These are phyloP conservation scores for Letharia lupina DNA, from an alignment of 495 filamentous ascomycete genomes.

Conservation along the genomic window DNA sequence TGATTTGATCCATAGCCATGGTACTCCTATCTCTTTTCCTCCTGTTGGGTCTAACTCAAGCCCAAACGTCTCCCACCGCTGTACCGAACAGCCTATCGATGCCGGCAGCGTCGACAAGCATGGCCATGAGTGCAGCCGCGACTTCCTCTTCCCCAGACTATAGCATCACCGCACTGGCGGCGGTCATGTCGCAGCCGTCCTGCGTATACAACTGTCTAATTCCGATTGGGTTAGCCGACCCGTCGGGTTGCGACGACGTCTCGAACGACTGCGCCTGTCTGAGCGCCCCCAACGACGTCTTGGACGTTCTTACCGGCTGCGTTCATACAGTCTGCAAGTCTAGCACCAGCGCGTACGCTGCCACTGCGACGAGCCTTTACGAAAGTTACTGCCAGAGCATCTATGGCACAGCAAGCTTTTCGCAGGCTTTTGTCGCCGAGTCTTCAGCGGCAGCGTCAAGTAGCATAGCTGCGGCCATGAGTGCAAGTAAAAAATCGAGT, in stretches of 20 bases:
- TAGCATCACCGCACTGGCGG: background rate
- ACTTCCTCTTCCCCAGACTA: background rate
- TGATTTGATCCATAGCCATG: background rate
- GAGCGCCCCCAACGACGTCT: background rate
- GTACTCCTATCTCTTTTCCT: background rate
- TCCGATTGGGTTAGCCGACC: background rate
- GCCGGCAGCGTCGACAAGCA: background rate
- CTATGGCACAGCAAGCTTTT: background rate
- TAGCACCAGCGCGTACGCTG: background rate
- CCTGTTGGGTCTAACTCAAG: background rate
- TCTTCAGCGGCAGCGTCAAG: background rate
- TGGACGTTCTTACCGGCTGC: background rate
- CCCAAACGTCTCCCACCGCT: background rate
- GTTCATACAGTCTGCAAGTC: background rate
- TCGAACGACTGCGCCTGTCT: constrained; percentile 1
- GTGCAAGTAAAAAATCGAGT: background rate
- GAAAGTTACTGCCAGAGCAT: background rate
- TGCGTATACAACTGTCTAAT: background rate
- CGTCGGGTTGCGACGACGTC: background rate
- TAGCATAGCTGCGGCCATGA: background rate
- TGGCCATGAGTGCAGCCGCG: background rate
- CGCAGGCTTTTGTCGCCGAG: background rate
- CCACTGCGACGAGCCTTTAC: background rate
- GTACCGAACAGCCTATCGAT: background rate
- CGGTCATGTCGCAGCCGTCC: background rate